These are phyloP conservation scores for Phialophora tarda DNA, from an alignment of 2,329 filamentous ascomycete species.

Conservation along the genomic window DNA sequence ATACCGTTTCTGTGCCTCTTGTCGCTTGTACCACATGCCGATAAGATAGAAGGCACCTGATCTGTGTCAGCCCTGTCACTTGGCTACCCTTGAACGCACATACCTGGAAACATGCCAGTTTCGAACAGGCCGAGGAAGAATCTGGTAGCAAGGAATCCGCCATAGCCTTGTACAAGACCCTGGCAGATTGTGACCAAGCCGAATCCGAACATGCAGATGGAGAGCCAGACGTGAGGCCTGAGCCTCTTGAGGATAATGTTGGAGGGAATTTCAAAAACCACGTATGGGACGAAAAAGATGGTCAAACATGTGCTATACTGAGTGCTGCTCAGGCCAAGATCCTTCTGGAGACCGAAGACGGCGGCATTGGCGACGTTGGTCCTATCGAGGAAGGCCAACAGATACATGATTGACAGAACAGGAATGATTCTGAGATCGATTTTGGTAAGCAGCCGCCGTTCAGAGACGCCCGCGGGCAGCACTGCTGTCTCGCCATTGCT, in stretches of 20 bases:
- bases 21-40: constrained; percentile 79
- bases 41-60: constrained; percentile 45
- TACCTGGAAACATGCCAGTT: constrained; percentile 63
- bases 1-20: constrained; percentile 88
- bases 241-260: constrained; percentile 74
- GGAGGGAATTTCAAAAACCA: constrained; percentile 71
- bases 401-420: constrained; percentile 73
- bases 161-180: constrained; percentile 78
- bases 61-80: background rate
- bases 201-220: constrained; percentile 83
- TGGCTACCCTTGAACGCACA: constrained; percentile 20
- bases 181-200: constrained; percentile 76
- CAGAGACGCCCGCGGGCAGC: constrained; percentile 43
- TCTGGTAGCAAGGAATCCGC: constrained; percentile 75
- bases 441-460: constrained; percentile 69
- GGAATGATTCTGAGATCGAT: constrained; percentile 75
- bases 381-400: constrained; percentile 47
- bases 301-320: constrained; percentile 78
- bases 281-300: constrained; percentile 82
- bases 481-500: constrained; percentile 26
- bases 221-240: constrained; percentile 73
- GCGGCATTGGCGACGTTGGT: constrained; percentile 82
- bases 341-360: constrained; percentile 67
- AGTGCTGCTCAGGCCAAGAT: constrained; percentile 63
- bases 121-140: constrained; percentile 85